Percentiles rank a stretch among this genome's conserved stretches.
Conservation (phyloP, 345 rosid species). For the Boechera divaricarpa region DNA sequence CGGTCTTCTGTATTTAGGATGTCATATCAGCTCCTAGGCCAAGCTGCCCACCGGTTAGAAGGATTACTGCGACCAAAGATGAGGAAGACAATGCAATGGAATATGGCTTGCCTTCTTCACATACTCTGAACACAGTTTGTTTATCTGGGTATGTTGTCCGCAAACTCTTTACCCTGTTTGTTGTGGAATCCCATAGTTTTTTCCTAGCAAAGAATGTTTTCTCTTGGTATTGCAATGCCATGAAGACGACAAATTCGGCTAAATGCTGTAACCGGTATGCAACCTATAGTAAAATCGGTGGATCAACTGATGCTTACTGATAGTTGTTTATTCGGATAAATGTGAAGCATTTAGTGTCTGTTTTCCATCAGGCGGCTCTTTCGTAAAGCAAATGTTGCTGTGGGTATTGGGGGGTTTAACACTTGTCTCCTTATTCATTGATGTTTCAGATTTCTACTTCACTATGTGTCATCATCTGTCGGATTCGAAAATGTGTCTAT, state of each 20-base stretch:
- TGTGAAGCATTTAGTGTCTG: constrained; percentile 19
- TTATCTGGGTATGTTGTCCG: constrained; percentile 69
- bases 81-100: constrained; percentile 97
- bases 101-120: constrained; percentile 98
- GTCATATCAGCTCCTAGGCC: constrained; percentile 96
- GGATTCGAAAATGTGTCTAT: constrained; percentile 46
- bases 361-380: background rate
- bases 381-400: constrained; percentile 2
- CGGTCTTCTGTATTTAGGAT: constrained; percentile 59
- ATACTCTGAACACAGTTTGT: constrained; percentile 93
- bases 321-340: background rate
- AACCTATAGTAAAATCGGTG: background rate
- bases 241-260: background rate
- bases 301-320: constrained; percentile 6
- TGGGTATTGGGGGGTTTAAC: constrained; percentile 9
- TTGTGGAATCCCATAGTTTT: background rate
- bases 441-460: constrained; percentile 69
- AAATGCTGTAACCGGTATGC: background rate
- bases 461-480: constrained; percentile 59
- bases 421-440: background rate
- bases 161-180: background rate
- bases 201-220: background rate
- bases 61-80: constrained; percentile 86
- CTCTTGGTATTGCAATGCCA: constrained; percentile 1
- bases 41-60: constrained; percentile 85